These are phyloP conservation scores for Pulveroboletus sp. DNA, from an alignment of 768 basidiomycete species.

Conservation along the genomic window DNA sequence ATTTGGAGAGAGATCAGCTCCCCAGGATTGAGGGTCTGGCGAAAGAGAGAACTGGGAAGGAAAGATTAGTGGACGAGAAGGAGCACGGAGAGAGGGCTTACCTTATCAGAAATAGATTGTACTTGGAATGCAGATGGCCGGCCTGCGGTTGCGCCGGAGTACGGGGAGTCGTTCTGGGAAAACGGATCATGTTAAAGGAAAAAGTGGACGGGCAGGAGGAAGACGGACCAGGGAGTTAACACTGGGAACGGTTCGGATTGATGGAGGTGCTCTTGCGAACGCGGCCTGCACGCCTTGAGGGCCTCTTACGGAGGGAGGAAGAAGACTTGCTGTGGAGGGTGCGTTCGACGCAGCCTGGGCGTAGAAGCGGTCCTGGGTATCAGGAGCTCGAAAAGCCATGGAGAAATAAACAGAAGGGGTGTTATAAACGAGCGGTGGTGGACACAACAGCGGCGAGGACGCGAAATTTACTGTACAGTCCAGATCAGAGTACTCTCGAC, in stretches of 20 bases:
- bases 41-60: slow-evolving; percentile 60
- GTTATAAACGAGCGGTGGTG: slow-evolving; percentile 18
- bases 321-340: slow-evolving; percentile 50
- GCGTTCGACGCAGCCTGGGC: slow-evolving; percentile 37
- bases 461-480: background rate
- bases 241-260: slow-evolving; percentile 37
- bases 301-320: slow-evolving; percentile 34
- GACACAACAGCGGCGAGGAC: background rate
- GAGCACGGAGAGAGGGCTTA: slow-evolving; percentile 12
- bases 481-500: background rate
- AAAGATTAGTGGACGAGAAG: slow-evolving; percentile 1
- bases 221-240: slow-evolving; percentile 38
- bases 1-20: slow-evolving; percentile 55
- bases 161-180: slow-evolving; percentile 39
- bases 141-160: slow-evolving; percentile 31
- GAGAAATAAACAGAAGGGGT: background rate
- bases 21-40: slow-evolving; percentile 70
- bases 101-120: slow-evolving; percentile 60
- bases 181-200: background rate
- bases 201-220: background rate
- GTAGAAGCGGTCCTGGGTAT: slow-evolving; percentile 40
- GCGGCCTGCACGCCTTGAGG: slow-evolving; percentile 37
- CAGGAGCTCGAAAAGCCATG: slow-evolving; percentile 28
- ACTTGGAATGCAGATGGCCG: slow-evolving; percentile 23
- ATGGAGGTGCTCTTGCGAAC: slow-evolving; percentile 37